Percentiles rank a stretch among this genome's conserved stretches.
These are phyloP conservation scores for Crithidia expoeki DNA, from an alignment of 208 protist species.

Conservation along the genomic window DNA sequence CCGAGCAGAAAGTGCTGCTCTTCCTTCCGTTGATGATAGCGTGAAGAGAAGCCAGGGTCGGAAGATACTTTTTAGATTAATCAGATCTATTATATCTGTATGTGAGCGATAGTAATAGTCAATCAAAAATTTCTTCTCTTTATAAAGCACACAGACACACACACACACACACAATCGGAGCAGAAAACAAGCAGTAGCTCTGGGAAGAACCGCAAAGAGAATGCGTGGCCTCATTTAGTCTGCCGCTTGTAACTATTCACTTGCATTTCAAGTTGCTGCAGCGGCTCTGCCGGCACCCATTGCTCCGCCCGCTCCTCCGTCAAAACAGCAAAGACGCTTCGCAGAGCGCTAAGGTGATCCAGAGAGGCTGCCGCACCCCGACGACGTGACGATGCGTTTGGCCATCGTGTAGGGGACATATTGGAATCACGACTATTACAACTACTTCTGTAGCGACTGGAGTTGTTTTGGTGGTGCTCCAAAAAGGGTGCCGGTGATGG, in stretches of 20 bases:
- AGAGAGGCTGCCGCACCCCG: background rate
- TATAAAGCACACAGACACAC: too few relatives aligned
- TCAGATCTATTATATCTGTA: too few relatives aligned
- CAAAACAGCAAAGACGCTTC: conserved; percentile 21
- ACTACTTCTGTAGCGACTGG: background rate
- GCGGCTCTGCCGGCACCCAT: conserved; percentile 17
- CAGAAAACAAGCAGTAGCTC: background rate
- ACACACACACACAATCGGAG: too few relatives aligned
- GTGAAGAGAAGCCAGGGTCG: too few relatives aligned
- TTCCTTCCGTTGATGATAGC: too few relatives aligned
- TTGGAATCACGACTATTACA: background rate
- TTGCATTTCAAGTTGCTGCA: conserved; percentile 5
- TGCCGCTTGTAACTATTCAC: background rate
- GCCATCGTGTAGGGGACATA: background rate
- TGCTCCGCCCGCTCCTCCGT: conserved; percentile 27
- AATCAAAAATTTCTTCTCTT: too few relatives aligned
- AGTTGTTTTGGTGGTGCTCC: too few relatives aligned
- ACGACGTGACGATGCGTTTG: background rate
- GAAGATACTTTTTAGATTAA: too few relatives aligned
- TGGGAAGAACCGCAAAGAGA: background rate
- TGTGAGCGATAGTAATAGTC: too few relatives aligned
- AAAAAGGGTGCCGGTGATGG: background rate
- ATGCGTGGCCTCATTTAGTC: background rate
- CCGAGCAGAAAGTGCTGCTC: too few relatives aligned
- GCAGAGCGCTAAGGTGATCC: conserved; percentile 1